phyloP scores from a whole-genome alignment of 192 early-diverging fungal genomes.

The Gonapodya sp. region DNA sequence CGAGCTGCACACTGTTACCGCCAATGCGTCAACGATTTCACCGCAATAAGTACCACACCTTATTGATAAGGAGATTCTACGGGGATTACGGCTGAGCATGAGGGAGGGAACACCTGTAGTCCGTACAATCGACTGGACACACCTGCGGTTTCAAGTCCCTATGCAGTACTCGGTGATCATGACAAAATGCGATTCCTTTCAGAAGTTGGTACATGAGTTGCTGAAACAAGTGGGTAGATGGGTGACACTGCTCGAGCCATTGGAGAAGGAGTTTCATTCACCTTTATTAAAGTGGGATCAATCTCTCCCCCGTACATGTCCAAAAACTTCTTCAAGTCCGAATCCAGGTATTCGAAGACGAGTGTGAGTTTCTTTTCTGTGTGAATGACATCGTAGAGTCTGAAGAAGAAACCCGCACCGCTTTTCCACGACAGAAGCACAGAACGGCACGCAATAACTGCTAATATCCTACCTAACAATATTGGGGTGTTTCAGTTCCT shows the following conservation, averaged over 20 bases:
- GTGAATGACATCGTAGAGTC: constrained; percentile 92
- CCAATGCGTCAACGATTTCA: too few species aligned
- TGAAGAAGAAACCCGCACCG: constrained; percentile 12
- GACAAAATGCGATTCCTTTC: constrained; percentile 94
- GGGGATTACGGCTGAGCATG: constrained; percentile 21
- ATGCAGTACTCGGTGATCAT: constrained; percentile 91
- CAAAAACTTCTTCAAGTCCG: constrained; percentile 97
- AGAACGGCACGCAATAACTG: too few species aligned
- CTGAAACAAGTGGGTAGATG: constrained; percentile 23
- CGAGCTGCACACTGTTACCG: background rate
- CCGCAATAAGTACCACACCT: constrained; percentile 18
- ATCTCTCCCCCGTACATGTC: constrained; percentile 76
- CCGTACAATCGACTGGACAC: background rate
- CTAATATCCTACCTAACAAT: constrained; percentile 44
- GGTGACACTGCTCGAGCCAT: background rate
- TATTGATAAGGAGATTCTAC: constrained; percentile 93
- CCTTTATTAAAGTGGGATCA: constrained; percentile 74
- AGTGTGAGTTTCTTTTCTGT: constrained; percentile 96
- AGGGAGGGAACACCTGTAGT: background rate
- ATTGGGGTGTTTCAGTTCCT: constrained; percentile 72
- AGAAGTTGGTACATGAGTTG: constrained; percentile 96
- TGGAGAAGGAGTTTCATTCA: constrained; percentile 18
- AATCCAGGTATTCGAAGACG: constrained; percentile 98
- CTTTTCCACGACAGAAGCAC: background rate
- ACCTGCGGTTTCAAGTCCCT: constrained; percentile 57